Evolutionary conservation across 2,329 filamentous ascomycete genomes (phyloP), one percentile per base, ranked within the genome.

Genomic region (Aspergillus ibericus): DNA sequence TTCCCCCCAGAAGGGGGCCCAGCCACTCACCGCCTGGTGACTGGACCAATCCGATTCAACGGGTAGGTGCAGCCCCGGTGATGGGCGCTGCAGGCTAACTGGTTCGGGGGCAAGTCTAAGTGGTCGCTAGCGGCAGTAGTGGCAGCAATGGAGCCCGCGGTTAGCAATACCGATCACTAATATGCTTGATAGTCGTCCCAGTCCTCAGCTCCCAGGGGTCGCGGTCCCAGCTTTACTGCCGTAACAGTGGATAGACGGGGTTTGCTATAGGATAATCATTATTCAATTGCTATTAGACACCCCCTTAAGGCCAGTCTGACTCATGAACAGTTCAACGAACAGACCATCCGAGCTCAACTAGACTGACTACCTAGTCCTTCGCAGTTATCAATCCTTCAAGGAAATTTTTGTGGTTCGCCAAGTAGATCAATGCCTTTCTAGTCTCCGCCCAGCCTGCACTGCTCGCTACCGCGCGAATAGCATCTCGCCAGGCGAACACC

Each of bases 21-120:
- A 20, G 16, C 5, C 27, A 13, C 38, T 44, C 60, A 67, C 65
- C 65, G 64, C 65, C 61, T 50, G 12, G 16, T 1, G 2, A 16
- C 15, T 6, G 0, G 1, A 15, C 36, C 36, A 53, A 53, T 53
- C 22, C 9, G 13, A 42, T 25, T n/a, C 5, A 18, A 42, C 25
- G 51, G 51, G 51, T n/a, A 44, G 27, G 16, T 20, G 48, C 48
- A 50, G 29, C 27, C 12, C 15, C 27, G 10, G n/a, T 12, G 47
- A 50, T 18, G 47, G 47, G 18, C 47, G 29, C 12, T 53, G 35
- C 13, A 27, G 25, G 12, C 40, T 53, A 42, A 51, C 49, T 12
- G 32, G 32, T 36, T 38, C 36, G 36, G 49, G 38, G 36, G n/a
- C 36, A 29, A 53, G 51, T 44, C 51, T 53, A 53, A 53, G 22